Evolutionary conservation across 2,329 filamentous ascomycete genomes (phyloP), one percentile per base, ranked within the genome.

Genomic region (Fusarium sp.): DNA sequence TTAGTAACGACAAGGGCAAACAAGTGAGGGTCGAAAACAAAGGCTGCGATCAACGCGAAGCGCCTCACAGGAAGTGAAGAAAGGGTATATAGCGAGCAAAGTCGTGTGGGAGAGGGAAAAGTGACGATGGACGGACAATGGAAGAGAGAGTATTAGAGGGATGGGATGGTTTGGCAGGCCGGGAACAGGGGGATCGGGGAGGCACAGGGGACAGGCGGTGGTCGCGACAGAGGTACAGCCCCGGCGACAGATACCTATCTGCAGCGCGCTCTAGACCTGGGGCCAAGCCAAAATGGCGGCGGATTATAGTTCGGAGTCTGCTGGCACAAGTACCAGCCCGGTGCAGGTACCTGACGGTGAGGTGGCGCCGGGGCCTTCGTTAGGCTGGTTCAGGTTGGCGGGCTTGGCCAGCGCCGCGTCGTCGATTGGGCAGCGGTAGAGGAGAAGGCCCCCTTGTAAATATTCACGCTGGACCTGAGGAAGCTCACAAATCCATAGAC

Each of bases 331-430:
- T 78, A 76, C 67, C 66, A 22, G 43, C 48, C 31, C 59, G 67
- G 61, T 54, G 39, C 50, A 71, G 67, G 60, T 78, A 78, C 76
- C 62, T 76, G 65, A 75, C 65, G 66, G 76, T 75, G 71, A 74
- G 73, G 50, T 72, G 64, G 45, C 63, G 65, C 64, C 67, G 67
- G 64, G 65, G 65, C 52, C 59, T 48, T 65, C 50, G 58, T 75
- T 77, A 78, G 75, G 70, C 73, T 78, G 74, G 76, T 78, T 79
- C 77, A 79, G 75, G 77, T 79, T 74, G 76, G 71, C 70, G 68
- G 73, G 62, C 73, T 76, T 76, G 76, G 71, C 68, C 68, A 69
- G 50, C 62, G 67, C 74, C 59, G 48, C 68, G 48, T 41, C 68
- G 50, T 65, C 68, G 73, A 72, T 76, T 74, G 75, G 75, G 64